These are phyloP conservation scores for Pseudoperonospora humuli DNA, from an alignment of 352 stramenopile genomes.

Conservation along the genomic window DNA sequence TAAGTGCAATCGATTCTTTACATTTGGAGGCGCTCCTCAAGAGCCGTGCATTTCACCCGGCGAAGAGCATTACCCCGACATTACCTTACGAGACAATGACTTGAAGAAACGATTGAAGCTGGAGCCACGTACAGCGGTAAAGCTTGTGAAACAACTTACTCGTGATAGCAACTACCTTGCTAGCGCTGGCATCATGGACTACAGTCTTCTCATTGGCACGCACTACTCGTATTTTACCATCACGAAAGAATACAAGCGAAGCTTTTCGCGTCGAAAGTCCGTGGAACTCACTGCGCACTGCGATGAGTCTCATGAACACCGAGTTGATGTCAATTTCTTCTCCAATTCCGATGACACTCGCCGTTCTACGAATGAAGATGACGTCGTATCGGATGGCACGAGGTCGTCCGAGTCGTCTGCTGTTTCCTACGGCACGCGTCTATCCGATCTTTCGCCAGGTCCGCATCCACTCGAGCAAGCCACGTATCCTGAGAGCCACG, in stretches of 20 bases:
- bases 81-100: constrained; percentile 80
- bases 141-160: constrained; percentile 73
- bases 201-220: constrained; percentile 81
- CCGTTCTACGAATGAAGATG: constrained; percentile 17
- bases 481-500: constrained; percentile 34
- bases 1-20: constrained; percentile 83
- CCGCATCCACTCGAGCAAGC: constrained; percentile 8
- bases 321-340: constrained; percentile 31
- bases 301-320: constrained; percentile 16
- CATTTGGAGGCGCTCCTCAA: constrained; percentile 41
- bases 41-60: constrained; percentile 47
- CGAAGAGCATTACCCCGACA: constrained; percentile 75
- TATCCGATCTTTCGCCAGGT: constrained; percentile 8
- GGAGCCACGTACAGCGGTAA: constrained; percentile 33
- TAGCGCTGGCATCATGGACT: constrained; percentile 88
- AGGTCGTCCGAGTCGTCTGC: constrained; percentile 23
- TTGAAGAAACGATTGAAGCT: constrained; percentile 80
- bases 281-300: constrained; percentile 25
- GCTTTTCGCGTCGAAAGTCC: constrained; percentile 24
- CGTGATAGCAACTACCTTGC: constrained; percentile 79
- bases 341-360: constrained; percentile 28
- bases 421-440: constrained; percentile 7
- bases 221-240: constrained; percentile 84
- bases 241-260: constrained; percentile 27
- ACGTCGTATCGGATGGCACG: constrained; percentile 16